A percentile compares a stretch with the other conserved stretches of the same genome.
Evolutionary conservation across 495 filamentous ascomycete genomes (phyloP).

Genomic region (Astrocystis sublimbata): DNA sequence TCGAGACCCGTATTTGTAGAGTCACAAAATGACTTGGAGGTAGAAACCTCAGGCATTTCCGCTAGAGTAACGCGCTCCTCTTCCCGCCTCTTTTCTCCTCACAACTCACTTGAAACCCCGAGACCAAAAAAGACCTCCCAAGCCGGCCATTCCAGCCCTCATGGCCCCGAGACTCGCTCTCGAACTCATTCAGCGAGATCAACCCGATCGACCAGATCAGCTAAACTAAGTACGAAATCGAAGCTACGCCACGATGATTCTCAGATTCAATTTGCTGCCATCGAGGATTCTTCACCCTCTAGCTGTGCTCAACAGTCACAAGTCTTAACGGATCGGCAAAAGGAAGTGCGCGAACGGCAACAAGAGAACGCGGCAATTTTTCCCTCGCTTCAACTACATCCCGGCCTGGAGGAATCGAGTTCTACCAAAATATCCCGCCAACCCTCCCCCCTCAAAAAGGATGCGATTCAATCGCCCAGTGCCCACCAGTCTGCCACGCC

Average conservation of each 20-base stretch:
- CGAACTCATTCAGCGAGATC: neutral
- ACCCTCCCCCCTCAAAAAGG: neutral
- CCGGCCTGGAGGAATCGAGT: conserved; percentile 33
- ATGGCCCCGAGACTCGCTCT: conserved; percentile 7
- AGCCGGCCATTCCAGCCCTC: conserved; percentile 22
- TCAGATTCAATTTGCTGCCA: conserved; percentile 70
- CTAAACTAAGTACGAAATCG: conserved; percentile 29
- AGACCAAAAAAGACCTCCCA: conserved; percentile 18
- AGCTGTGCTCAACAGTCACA: conserved; percentile 56
- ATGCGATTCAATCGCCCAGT: conserved; percentile 1
- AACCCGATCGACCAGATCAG: conserved; percentile 11
- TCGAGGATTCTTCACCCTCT: conserved; percentile 57
- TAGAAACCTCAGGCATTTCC: conserved; percentile 18
- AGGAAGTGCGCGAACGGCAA: conserved; percentile 68
- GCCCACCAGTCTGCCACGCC: conserved; percentile 40
- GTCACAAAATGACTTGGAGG: conserved; percentile 50
- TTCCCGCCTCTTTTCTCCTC: conserved; percentile 24
- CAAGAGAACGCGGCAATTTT: conserved; percentile 69
- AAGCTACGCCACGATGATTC: conserved; percentile 72
- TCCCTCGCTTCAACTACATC: conserved; percentile 65
- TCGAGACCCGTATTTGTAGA: conserved; percentile 49
- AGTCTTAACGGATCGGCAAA: conserved; percentile 71
- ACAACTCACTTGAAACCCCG: conserved; percentile 13
- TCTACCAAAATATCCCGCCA: conserved; percentile 2
- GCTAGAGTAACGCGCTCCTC: neutral